phyloP scores from a whole-genome alignment of 1,284 basidiomycete species.

The Tilletia horrida region DNA sequence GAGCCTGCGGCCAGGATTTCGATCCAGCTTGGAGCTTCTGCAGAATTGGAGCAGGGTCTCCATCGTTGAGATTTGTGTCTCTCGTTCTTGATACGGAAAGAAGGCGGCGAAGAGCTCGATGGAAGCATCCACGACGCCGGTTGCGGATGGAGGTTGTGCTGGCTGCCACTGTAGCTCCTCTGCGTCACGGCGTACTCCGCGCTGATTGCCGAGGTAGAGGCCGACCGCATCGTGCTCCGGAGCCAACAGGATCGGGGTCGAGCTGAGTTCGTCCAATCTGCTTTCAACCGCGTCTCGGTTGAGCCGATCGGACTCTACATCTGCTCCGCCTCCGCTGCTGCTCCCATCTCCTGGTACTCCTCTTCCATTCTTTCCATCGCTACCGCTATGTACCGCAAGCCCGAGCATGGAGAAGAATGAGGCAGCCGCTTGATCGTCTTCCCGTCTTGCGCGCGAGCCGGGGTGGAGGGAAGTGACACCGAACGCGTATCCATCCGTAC shows the following conservation, averaged over 20 bases:
- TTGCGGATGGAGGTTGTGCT: constrained; percentile 66
- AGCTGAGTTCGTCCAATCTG: constrained; percentile 70
- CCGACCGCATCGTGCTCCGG: constrained; percentile 81
- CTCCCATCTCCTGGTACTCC: too few relatives aligned
- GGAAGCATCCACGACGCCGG: constrained; percentile 81
- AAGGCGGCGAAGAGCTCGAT: constrained; percentile 76
- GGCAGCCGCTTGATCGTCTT: constrained; percentile 25
- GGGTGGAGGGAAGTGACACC: constrained; percentile 72
- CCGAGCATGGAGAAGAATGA: constrained; percentile 15
- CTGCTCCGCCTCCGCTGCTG: constrained; percentile 23
- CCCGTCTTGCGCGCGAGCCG: constrained; percentile 40
- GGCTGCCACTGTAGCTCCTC: constrained; percentile 65
- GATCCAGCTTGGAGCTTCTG: constrained; percentile 76
- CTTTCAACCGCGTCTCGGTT: constrained; percentile 76
- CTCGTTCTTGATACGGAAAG: constrained; percentile 73
- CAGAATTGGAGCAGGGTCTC: constrained; percentile 65
- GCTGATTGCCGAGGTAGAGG: constrained; percentile 60
- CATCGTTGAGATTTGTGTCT: constrained; percentile 67
- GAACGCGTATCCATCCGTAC: constrained; percentile 83
- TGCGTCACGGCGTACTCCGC: constrained; percentile 15
- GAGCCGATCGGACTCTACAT: constrained; percentile 62
- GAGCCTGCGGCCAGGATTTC: constrained; percentile 80
- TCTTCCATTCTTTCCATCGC: too few relatives aligned
- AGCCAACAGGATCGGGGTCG: constrained; percentile 75
- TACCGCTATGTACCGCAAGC: background rate